Conservation (phyloP, 2,329 filamentous ascomycete genomes). For the Trichoderma aggressivum region DNA sequence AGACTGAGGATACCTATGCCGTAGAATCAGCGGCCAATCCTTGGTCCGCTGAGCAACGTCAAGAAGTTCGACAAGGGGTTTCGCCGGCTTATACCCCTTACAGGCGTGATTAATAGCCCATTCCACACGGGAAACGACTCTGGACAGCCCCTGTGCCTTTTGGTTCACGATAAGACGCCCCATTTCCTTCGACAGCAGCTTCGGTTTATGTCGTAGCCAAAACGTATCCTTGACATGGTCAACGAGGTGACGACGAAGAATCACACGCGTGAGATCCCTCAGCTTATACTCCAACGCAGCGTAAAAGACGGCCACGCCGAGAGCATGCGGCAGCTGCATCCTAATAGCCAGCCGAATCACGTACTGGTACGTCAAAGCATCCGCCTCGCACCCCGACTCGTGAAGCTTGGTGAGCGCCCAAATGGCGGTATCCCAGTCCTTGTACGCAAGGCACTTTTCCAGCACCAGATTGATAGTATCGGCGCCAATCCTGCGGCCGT, state of each 20-base stretch:
- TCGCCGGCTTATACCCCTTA: slow-evolving; percentile 29
- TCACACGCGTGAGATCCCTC: slow-evolving; percentile 24
- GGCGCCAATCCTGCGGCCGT: slow-evolving; percentile 27
- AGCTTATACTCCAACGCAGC: slow-evolving; percentile 32
- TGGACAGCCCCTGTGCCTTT: background rate
- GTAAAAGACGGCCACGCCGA: slow-evolving; percentile 35
- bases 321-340: slow-evolving; percentile 29
- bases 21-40: slow-evolving; percentile 27
- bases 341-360: slow-evolving; percentile 39
- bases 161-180: slow-evolving; percentile 20
- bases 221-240: slow-evolving; percentile 25
- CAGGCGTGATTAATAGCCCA: slow-evolving; percentile 31
- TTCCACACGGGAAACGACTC: slow-evolving; percentile 29
- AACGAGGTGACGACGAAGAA: slow-evolving; percentile 29
- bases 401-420: slow-evolving; percentile 30
- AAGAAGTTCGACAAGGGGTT: slow-evolving; percentile 28
- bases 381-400: slow-evolving; percentile 25
- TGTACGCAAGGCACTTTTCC: slow-evolving; percentile 27
- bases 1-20: slow-evolving; percentile 18
- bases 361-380: slow-evolving; percentile 34
- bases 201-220: slow-evolving; percentile 29
- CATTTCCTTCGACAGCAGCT: slow-evolving; percentile 30
- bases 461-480: slow-evolving; percentile 40
- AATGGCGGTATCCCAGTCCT: slow-evolving; percentile 33
- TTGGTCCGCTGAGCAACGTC: slow-evolving; percentile 28